phyloP scores from a whole-genome alignment of 179 eudicot genomes.

The Silene noctiflora region DNA sequence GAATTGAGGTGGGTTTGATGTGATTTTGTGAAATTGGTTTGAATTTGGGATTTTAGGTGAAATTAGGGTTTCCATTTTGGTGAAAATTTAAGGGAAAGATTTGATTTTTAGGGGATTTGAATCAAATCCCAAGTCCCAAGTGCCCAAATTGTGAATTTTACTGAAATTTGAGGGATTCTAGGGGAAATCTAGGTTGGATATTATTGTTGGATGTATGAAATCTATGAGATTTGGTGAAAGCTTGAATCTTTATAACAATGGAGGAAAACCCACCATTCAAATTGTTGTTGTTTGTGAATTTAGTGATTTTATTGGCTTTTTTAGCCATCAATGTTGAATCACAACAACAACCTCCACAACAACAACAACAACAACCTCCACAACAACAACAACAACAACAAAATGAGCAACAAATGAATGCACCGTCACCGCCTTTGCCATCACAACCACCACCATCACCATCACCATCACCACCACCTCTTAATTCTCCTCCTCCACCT shows the following conservation, averaged over 20 bases:
- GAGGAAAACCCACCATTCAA: slow-evolving; percentile 35
- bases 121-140: background rate
- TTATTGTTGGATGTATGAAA: slow-evolving; percentile 17
- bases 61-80: background rate
- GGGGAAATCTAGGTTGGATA: background rate
- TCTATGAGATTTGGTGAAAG: slow-evolving; percentile 14
- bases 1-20: no score
- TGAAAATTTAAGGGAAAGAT: background rate
- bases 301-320: slow-evolving; percentile 29
- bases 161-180: background rate
- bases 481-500: background rate
- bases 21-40: slow-evolving; percentile 6
- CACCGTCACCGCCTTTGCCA: background rate
- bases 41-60: background rate
- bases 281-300: slow-evolving; percentile 21
- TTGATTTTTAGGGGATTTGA: slow-evolving; percentile 1
- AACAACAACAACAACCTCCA: slow-evolving; percentile 28
- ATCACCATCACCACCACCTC: slow-evolving; percentile 14
- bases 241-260: slow-evolving; percentile 20
- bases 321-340: slow-evolving; percentile 36
- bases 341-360: slow-evolving; percentile 21
- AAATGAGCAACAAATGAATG: background rate
- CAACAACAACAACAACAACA: background rate
- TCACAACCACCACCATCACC: slow-evolving; percentile 13
- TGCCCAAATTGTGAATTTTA: background rate